phyloP scores from a whole-genome alignment of 2,329 filamentous ascomycete species.

The Cryphonectria radicalis region DNA sequence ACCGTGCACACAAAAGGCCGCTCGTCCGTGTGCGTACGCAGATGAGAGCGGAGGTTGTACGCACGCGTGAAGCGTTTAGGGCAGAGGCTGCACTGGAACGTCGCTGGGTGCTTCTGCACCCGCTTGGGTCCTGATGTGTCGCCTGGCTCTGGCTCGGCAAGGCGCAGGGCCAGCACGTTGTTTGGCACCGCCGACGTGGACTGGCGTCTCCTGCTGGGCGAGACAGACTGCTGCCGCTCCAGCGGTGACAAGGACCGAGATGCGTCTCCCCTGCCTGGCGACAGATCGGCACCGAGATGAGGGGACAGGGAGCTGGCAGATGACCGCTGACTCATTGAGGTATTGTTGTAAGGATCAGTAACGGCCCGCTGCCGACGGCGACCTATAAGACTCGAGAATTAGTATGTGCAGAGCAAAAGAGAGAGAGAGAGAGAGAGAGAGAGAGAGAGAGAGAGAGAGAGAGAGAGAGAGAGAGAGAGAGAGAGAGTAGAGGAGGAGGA shows the following conservation, averaged over 20 bases:
- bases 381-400: conserved; percentile 40
- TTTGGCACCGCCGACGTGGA: conserved; percentile 67
- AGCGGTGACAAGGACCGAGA: conserved; percentile 64
- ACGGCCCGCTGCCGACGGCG: conserved; percentile 57
- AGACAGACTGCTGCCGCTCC: conserved; percentile 53
- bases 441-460: too few relatives aligned
- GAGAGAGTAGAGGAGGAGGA: too few relatives aligned
- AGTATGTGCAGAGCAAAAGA: not conserved
- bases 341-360: conserved; percentile 63
- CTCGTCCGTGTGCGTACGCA: conserved; percentile 96
- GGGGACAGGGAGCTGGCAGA: conserved; percentile 53
- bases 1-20: conserved; percentile 96
- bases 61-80: conserved; percentile 95
- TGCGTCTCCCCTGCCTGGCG: conserved; percentile 48
- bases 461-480: too few relatives aligned
- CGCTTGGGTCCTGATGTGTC: conserved; percentile 70
- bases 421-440: too few relatives aligned
- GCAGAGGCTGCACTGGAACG: conserved; percentile 91
- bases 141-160: conserved; percentile 86
- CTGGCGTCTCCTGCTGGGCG: conserved; percentile 57
- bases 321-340: conserved; percentile 46
- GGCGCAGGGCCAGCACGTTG: conserved; percentile 78
- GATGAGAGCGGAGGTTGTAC: conserved; percentile 93
- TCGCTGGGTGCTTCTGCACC: conserved; percentile 96
- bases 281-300: conserved; percentile 51